Conservation (phyloP, 441 rosid genomes). For the Euphorbia celastroides region DNA sequence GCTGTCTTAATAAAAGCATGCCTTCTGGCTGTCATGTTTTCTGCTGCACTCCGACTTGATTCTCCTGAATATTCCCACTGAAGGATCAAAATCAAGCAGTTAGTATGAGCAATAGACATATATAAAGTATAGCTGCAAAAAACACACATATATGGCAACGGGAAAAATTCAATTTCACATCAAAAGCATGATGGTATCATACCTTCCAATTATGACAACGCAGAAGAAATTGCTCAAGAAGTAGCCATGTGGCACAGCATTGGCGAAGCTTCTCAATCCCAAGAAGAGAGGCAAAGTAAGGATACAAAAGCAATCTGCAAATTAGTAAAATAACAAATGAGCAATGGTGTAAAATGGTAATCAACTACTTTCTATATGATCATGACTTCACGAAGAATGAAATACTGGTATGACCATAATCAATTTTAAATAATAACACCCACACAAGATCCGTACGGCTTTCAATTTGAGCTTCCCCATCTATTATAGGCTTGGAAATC, state of each 20-base stretch:
- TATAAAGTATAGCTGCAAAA: background rate
- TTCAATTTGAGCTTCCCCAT: slow-evolving; percentile 61
- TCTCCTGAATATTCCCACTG: slow-evolving; percentile 94
- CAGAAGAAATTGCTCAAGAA: slow-evolving; percentile 88
- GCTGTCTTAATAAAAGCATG: slow-evolving; percentile 40
- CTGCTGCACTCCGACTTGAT: slow-evolving; percentile 52
- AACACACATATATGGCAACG: background rate
- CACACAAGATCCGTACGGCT: slow-evolving; percentile 95
- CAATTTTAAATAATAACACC: slow-evolving; percentile 34
- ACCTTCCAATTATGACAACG: slow-evolving; percentile 93
- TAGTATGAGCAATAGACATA: slow-evolving; percentile 8
- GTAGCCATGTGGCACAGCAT: slow-evolving; percentile 91
- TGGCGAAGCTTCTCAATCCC: slow-evolving; percentile 95
- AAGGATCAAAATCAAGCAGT: slow-evolving; percentile 23
- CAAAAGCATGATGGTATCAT: slow-evolving; percentile 19
- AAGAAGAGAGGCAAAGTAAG: slow-evolving; percentile 83
- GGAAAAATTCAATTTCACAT: slow-evolving; percentile 16
- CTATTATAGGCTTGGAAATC: slow-evolving; percentile 35
- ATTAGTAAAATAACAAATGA: slow-evolving; percentile 11
- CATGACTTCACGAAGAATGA: slow-evolving; percentile 6
- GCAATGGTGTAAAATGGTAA: slow-evolving; percentile 5
- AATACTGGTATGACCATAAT: slow-evolving; percentile 15
- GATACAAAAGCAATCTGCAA: slow-evolving; percentile 83
- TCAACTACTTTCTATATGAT: background rate
- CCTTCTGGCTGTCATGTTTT: slow-evolving; percentile 37